Evolutionary conservation across 345 rosid genomes (phyloP).

Genomic region (Clausena lansium): DNA sequence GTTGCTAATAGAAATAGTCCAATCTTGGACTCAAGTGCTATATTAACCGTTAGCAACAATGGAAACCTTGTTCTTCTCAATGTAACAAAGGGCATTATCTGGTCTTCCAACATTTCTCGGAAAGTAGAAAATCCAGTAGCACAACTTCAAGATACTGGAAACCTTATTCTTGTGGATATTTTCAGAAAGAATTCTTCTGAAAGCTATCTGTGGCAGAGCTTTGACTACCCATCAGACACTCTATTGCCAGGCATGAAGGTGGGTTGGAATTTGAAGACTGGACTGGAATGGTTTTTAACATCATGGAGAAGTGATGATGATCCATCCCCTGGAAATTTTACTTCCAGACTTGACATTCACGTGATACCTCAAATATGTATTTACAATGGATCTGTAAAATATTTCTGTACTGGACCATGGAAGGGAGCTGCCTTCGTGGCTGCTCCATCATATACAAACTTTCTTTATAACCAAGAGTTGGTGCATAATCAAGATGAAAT

Average conservation of each 20-base stretch:
- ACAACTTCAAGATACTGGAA: slow-evolving; percentile 43
- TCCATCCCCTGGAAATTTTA: slow-evolving; percentile 29
- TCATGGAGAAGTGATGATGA: slow-evolving; percentile 42
- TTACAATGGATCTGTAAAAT: background rate
- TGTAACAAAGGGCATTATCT: slow-evolving; percentile 4
- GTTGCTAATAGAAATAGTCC: slow-evolving; percentile 42
- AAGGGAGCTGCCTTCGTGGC: slow-evolving; percentile 37
- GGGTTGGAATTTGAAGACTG: slow-evolving; percentile 26
- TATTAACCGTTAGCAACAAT: slow-evolving; percentile 17
- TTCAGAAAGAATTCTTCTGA: background rate
- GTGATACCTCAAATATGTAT: slow-evolving; percentile 27
- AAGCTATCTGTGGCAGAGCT: slow-evolving; percentile 44
- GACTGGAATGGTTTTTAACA: slow-evolving; percentile 14
- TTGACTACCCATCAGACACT: slow-evolving; percentile 27
- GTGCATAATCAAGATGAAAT: slow-evolving; percentile 1
- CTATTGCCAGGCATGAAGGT: slow-evolving; percentile 35
- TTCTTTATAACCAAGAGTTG: slow-evolving; percentile 14
- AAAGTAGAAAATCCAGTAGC: slow-evolving; percentile 20
- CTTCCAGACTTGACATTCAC: slow-evolving; percentile 15
- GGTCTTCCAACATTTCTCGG: slow-evolving; percentile 33
- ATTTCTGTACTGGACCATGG: slow-evolving; percentile 36
- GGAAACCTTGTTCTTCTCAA: slow-evolving; percentile 34
- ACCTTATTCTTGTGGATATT: slow-evolving; percentile 37
- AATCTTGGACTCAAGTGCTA: slow-evolving; percentile 17
- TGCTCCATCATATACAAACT: background rate